Base-by-base conservation (phyloP, 345 rosid species). In the Turritis glabra region DNA sequence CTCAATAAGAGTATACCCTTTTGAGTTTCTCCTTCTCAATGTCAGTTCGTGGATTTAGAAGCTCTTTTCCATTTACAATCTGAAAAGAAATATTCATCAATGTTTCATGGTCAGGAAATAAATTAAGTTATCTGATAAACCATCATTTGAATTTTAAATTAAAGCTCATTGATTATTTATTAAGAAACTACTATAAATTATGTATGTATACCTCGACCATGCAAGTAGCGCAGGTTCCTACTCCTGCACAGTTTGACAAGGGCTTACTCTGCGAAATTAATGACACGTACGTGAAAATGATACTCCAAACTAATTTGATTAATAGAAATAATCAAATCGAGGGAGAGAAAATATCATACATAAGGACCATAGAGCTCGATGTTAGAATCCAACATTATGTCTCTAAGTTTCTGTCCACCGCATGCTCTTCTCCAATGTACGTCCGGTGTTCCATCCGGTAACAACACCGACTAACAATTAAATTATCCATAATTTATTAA, bases 371-470 rank as follows among this genome's bases (percentile, higher is more conserved):
- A 93, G 59, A 91, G 80, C 4, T 93, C 98, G 50, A 93, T 82
- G 73, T 93, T 84, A 19, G 80, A 23, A 70, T 89, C 96, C 85
- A 93, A 66, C 98, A 93, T 93, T 71, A 91, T 82, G 65, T 91
- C 85, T 76, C 98, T 88, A n/a, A 91, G 96, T 64, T 93, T 91
- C 81, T 91, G 89, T 53, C 97, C 98, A 29, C 97, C 97, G 43
- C 80, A 68, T 0, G 90, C 86, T 26, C 76, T 82, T 22, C 98
- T 83, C 58, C 83, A 86, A 59, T 93, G 98, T 23, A 88, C 79
- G 74, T 93, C 97, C 7, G 98, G 97, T 17, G 90, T 88, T 54
- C 98, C 96, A 71, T 89, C 98, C 8, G 98, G 98, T 11, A 91
- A 79, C 80, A 91, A 67, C 58, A 89, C 96, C n/a, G 98, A 89